Base-by-base conservation (phyloP, 306 rosid genomes). In the Vigna mungo region DNA sequence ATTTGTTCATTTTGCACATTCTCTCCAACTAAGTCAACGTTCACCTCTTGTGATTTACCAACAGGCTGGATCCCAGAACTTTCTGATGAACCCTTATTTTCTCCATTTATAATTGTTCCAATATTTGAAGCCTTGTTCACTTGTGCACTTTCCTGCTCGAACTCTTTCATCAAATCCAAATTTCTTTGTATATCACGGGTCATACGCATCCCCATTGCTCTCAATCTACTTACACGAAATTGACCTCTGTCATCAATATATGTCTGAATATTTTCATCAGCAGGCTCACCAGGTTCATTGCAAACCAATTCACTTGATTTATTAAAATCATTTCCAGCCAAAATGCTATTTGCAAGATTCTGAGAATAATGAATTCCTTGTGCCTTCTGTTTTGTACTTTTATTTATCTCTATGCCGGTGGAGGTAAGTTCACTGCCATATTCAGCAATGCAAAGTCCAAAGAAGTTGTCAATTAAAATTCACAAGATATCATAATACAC, bases 181-280 rank as follows among this genome's bases (percentile, higher is more conserved):
- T 94, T 94, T 85, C 98, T 86, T 75, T 94, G 97, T 68, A 94
- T 74, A 85, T 94, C 98, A 61, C 96, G 95, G 37, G 97, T 92
- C 98, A 94, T 94, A 17, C 86, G 91, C 80, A 94, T 89, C 81
- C 98, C 98, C 98, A 94, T 83, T 16, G 96, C 97, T 83, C 93
- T 92, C 69, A 86, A 85, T 78, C 98, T 89, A 71, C 98, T 94
- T 47, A 92, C 95, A 58, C 93, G 89, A 77, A 90, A 81, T 51
- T 71, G 88, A 66, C 98, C 98, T 81, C 90, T 86, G 82, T 94
- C 97, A 80, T 94, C 98, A 68, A 74, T 61, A 86, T 86, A 92
- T 11, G 97, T 94, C 81, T 92, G 87, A 70, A 90, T 88, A 78
- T 84, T 90, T 59, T 85, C 97, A 77, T 94, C 90, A 84, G 83